Evolutionary conservation across 208 protist species (phyloP).

Genomic region (Leishmania arabica): DNA sequence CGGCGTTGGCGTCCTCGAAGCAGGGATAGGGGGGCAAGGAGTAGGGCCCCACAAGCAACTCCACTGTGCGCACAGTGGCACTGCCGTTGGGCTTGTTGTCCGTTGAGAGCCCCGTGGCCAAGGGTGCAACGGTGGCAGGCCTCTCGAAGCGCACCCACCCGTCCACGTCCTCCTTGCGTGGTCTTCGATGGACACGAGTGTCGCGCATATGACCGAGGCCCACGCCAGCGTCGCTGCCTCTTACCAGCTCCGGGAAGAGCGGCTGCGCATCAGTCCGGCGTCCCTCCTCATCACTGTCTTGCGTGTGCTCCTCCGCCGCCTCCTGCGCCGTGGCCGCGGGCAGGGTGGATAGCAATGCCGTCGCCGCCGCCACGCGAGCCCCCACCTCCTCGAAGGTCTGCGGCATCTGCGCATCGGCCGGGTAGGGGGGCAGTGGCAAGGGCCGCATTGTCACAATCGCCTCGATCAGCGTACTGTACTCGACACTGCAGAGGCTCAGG

Average conservation of each 20-base stretch:
- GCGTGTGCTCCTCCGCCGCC: background rate
- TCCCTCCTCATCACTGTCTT: conserved; percentile 14
- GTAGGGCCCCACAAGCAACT: conserved; percentile 22
- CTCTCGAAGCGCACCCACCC: conserved; percentile 44
- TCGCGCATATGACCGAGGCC: background rate
- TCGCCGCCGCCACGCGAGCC: conserved; percentile 20
- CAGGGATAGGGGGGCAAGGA: conserved; percentile 50
- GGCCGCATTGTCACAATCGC: conserved; percentile 32
- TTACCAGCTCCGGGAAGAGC: conserved; percentile 48
- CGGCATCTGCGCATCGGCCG: conserved; percentile 13
- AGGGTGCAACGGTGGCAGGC: background rate
- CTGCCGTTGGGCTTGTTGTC: background rate
- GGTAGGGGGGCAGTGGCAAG: conserved; percentile 26
- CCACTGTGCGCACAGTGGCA: conserved; percentile 12
- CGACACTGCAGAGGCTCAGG: conserved; percentile 48
- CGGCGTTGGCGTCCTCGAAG: conserved; percentile 26
- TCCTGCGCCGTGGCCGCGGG: conserved; percentile 7
- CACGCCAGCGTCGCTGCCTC: background rate
- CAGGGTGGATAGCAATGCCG: background rate
- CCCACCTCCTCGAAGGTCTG: conserved; percentile 26
- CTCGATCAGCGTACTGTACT: conserved; percentile 54
- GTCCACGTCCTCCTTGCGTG: conserved; percentile 24
- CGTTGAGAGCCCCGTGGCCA: background rate
- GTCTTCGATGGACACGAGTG: background rate
- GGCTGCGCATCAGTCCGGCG: conserved; percentile 57